Conservation (phyloP, 768 basidiomycete species). For the Termitomyces sp. region DNA sequence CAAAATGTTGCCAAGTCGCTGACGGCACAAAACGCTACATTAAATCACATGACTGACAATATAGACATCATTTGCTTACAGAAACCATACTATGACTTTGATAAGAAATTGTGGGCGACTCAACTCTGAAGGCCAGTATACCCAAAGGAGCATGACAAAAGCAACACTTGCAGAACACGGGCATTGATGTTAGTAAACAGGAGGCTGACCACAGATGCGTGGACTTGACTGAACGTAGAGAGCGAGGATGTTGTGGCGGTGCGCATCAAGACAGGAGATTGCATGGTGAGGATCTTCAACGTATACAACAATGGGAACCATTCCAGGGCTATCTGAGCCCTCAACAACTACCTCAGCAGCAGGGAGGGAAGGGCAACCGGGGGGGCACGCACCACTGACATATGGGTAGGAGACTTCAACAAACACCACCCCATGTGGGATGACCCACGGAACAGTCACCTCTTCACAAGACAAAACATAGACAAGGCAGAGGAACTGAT, state of each 20-base stretch:
- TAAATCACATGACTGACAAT: constrained; percentile 9
- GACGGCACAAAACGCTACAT: constrained; percentile 11
- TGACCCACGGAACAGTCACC: constrained; percentile 20
- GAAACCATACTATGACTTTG: background rate
- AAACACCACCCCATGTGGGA: constrained; percentile 39
- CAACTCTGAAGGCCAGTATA: background rate
- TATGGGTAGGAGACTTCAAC: constrained; percentile 37
- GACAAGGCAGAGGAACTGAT: constrained; percentile 12
- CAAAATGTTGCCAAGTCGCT: constrained; percentile 26
- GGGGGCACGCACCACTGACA: background rate
- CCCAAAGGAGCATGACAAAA: background rate
- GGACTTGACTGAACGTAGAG: background rate
- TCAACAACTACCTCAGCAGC: background rate
- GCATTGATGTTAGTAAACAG: constrained; percentile 1
- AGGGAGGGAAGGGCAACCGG: background rate
- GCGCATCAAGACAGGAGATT: background rate
- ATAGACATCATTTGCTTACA: constrained; percentile 22
- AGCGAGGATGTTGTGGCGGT: background rate
- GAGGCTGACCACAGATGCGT: background rate
- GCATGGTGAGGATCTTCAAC: background rate
- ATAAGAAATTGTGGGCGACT: background rate
- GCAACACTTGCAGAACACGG: background rate
- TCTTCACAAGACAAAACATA: constrained; percentile 16
- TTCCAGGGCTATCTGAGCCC: background rate
- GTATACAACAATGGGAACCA: background rate